Conservation (phyloP, 768 basidiomycete genomes). For the Tephrocybe sp. region DNA sequence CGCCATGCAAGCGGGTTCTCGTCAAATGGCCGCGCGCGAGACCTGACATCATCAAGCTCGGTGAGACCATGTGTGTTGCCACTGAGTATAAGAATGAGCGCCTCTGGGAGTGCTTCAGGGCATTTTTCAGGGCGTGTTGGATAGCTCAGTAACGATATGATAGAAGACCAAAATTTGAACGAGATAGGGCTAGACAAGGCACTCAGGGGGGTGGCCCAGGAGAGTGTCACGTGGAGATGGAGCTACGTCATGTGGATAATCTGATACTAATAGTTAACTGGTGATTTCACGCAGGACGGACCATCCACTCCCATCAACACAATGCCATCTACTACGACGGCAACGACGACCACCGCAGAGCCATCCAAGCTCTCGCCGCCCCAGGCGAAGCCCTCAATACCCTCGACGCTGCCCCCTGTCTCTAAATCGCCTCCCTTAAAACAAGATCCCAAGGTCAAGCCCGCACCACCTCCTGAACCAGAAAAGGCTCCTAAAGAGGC, state of each 20-base stretch:
- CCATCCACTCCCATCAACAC: conserved; percentile 3
- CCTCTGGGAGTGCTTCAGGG: too few relatives aligned
- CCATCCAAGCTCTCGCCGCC: background rate
- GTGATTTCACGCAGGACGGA: background rate
- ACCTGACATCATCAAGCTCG: too few relatives aligned
- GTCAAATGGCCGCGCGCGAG: too few relatives aligned
- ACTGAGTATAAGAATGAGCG: too few relatives aligned
- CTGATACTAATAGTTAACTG: conserved; percentile 14
- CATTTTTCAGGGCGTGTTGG: too few relatives aligned
- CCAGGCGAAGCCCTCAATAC: background rate
- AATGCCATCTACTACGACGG: conserved; percentile 5
- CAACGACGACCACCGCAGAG: background rate
- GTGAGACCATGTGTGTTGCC: too few relatives aligned
- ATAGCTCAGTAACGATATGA: too few relatives aligned
- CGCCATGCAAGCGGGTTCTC: too few relatives aligned
- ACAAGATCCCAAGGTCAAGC: background rate
- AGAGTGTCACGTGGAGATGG: conserved; percentile 10
- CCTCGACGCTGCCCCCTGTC: background rate
- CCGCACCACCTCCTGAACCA: conserved; percentile 1
- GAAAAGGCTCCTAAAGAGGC: conserved; percentile 1
- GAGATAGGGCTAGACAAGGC: too few relatives aligned
- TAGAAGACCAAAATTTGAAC: too few relatives aligned
- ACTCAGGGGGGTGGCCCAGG: background rate
- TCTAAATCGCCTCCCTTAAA: conserved; percentile 2
- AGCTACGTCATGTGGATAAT: conserved; percentile 20